Evolutionary conservation across 345 rosid genomes (phyloP).

Genomic region (Trapa bicornis): DNA sequence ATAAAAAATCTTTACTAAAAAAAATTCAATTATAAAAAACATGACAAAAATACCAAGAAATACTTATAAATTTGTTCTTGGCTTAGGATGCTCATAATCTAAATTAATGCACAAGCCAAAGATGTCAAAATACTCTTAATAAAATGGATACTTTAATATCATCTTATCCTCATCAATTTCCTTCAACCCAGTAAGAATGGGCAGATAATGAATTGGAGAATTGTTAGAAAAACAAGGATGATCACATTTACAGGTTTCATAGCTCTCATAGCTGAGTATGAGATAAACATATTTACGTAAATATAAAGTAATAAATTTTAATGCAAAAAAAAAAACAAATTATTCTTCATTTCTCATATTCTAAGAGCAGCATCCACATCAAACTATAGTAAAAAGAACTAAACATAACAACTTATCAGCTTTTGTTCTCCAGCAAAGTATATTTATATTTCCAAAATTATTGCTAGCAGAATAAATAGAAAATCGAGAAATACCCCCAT

Average conservation of each 20-base stretch:
- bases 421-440: background rate
- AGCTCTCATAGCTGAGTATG: too few relatives aligned
- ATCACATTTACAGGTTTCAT: too few relatives aligned
- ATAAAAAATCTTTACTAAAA: background rate
- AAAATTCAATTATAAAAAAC: background rate
- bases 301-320: background rate
- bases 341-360: background rate
- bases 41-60: background rate
- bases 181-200: slow-evolving; percentile 77
- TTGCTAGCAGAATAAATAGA: background rate
- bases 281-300: too few relatives aligned
- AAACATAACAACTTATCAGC: background rate
- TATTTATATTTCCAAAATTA: background rate
- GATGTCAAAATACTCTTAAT: slow-evolving; percentile 77
- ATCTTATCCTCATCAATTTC: slow-evolving; percentile 70
- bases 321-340: background rate
- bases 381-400: background rate
- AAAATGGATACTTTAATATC: slow-evolving; percentile 91
- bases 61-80: slow-evolving; percentile 22
- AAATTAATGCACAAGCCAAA: slow-evolving; percentile 85
- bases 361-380: background rate
- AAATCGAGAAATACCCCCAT: background rate
- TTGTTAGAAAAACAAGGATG: background rate
- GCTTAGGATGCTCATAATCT: slow-evolving; percentile 68
- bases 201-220: slow-evolving; percentile 15